Base-by-base conservation (phyloP, 495 filamentous ascomycete species). In the Tuber calosporum region DNA sequence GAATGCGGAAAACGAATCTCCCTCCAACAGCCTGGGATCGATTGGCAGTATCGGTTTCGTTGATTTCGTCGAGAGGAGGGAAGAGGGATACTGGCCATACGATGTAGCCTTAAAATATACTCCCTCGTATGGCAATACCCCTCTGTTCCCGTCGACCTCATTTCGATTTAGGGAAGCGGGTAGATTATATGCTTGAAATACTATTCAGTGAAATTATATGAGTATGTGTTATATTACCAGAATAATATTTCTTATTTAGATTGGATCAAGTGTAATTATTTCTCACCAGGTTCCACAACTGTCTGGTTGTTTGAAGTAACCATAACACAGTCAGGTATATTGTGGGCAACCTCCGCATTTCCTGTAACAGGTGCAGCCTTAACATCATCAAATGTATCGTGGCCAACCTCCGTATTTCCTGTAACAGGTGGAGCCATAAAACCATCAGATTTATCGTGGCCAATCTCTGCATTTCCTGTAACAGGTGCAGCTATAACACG, bases 121-220 rank as follows among this genome's bases (percentile, higher is more conserved):
- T n/a, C n/a, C n/a, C n/a, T n/a, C n/a, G n/a, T n/a, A n/a, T n/a
- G n/a, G n/a, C n/a, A n/a, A n/a, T n/a, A n/a, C n/a, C n/a, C n/a
- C n/a, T n/a, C n/a, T n/a, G n/a, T n/a, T n/a, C n/a, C n/a, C 37
- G 6, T 38, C 26, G 0, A 0, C 8, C 26, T 2, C 5, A 26
- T 9, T 5, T 19, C 1, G 1, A 53, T n/a, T 22, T 22, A 9
- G 4, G 9, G 1, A n/a, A 48, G 19, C 0, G 1, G 20, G 45
- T 1, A 0, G 2, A n/a, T n/a, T n/a, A 7, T 0, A 22, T 9
- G 5, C 22, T n/a, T n/a, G 45, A 22, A 22, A 48, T n/a, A 0
- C 20, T 9, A 8, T 7, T n/a, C 1, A 6, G 17, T 9, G 19
- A 22, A 48, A 48, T 1, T 48, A 22, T 22, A 20, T 48, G 45